These are phyloP conservation scores for Saturnispora gosingensis DNA, from an alignment of 805 yeast genomes.

Conservation along the genomic window DNA sequence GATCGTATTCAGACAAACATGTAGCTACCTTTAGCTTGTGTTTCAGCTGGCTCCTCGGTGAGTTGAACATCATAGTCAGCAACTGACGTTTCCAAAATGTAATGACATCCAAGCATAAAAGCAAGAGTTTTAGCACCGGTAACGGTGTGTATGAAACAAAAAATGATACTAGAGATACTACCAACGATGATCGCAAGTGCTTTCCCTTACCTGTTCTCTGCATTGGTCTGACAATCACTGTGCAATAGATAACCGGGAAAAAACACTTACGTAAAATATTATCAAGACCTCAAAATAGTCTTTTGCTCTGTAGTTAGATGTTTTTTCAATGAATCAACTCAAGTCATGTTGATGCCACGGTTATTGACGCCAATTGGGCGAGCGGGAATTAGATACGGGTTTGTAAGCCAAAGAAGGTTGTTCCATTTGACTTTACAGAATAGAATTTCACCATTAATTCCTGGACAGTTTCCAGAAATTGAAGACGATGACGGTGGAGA, in stretches of 20 bases:
- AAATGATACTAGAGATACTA: slow-evolving; percentile 7
- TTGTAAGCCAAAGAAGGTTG: not conserved
- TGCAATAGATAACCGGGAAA: not conserved
- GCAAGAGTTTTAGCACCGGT: slow-evolving; percentile 25
- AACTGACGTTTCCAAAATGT: slow-evolving; percentile 31
- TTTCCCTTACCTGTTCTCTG: slow-evolving; percentile 3
- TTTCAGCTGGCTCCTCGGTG: slow-evolving; percentile 9
- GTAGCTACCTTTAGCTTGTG: slow-evolving; percentile 3
- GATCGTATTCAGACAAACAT: slow-evolving; percentile 61
- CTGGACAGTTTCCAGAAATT: not conserved
- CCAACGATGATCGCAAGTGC: slow-evolving; percentile 4
- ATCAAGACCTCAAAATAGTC: not conserved
- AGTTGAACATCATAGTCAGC: slow-evolving; percentile 7
- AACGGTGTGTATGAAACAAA: slow-evolving; percentile 13
- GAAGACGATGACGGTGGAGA: not conserved
- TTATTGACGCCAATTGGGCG: not conserved
- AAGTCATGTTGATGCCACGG: not conserved
- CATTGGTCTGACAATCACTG: not conserved
- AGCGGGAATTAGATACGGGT: not conserved
- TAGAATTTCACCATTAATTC: not conserved
- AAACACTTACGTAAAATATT: not conserved
- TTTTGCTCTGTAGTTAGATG: not conserved
- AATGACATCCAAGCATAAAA: slow-evolving; percentile 33
- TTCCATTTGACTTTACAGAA: not conserved
- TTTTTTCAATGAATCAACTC: not conserved